Base-by-base conservation (phyloP, 495 filamentous ascomycete species). In the Cercophora sp. region DNA sequence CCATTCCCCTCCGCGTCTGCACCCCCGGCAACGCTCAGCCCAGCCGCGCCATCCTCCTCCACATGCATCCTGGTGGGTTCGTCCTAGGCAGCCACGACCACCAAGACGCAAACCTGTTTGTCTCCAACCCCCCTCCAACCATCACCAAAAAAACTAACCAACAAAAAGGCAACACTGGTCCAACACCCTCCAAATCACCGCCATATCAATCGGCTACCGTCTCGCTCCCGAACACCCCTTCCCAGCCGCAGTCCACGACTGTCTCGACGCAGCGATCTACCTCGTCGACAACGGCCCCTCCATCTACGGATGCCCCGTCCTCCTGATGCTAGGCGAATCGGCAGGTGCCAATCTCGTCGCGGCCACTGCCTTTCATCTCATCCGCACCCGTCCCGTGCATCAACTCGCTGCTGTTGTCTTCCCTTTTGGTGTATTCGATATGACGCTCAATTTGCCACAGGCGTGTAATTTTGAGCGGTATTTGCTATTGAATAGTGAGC, bases 171-270 rank as follows among this genome's bases (percentile, higher is more conserved):
- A 46, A 16, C 41, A 34, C 2, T 54, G 43, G 15, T 42, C 51
- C 51, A 54, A 54, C 25, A 32, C 29, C 15, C 48, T 29, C 51
- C 42, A 48, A 15, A 2, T 54, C 3, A 48, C 43, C 13, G 51
- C 51, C 26, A 55, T 84, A 9, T 78, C 75, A 5, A 69, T 82
- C 16, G 82, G 79, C 13, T 84, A 84, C 64, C 68, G 82, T 39
- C 70, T 78, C n/a, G 80, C 82, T 5, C 82, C 82, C 0, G 79
- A 84, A 48, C 36, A 83, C 56, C 77, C 78, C 0, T 83, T 69
- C 82, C 82, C 0, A 69, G 68, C 13, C 71, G 65, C 0, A 56
- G n/a, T 68, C 4, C 65, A 83, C 41, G 82, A 85, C 60, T 76
- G 75, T 64, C 69, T 68, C 36, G 54, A 55, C 37, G 52, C 20